phyloP scores from a whole-genome alignment of 2,329 filamentous ascomycete species.

The Beauveria sp. region DNA sequence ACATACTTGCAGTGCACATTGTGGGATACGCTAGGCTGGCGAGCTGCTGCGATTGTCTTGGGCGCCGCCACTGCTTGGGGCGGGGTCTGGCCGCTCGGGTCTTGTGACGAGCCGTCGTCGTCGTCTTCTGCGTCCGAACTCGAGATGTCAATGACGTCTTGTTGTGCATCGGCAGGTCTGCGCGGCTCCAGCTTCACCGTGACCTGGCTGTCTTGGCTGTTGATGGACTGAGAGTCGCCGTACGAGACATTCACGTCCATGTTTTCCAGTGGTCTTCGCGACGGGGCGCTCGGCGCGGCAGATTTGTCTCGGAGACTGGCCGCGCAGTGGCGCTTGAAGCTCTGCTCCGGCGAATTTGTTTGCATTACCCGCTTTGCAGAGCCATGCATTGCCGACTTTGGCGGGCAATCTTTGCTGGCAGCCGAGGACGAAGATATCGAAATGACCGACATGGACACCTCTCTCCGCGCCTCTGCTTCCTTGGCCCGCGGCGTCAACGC shows the following conservation, averaged over 20 bases:
- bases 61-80: background rate
- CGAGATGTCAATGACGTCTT: background rate
- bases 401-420: background rate
- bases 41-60: too few species aligned
- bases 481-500: background rate
- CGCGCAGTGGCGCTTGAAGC: background rate
- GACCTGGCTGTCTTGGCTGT: background rate
- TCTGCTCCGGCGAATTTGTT: background rate
- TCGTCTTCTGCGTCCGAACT: slow-evolving; percentile 3
- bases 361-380: background rate
- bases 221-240: background rate
- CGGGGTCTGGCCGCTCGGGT: background rate
- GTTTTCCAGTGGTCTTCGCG: background rate
- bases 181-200: background rate
- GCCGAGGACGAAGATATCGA: background rate
- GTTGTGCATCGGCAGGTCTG: background rate
- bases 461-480: background rate
- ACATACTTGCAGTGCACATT: background rate
- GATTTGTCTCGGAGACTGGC: background rate
- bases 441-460: background rate
- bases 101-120: background rate
- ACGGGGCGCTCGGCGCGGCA: background rate
- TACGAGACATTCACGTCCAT: background rate
- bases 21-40: too few species aligned
- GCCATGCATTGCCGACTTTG: background rate